These are phyloP conservation scores for Diutina neorugosa DNA, from an alignment of 1,139 yeast species.

Conservation along the genomic window DNA sequence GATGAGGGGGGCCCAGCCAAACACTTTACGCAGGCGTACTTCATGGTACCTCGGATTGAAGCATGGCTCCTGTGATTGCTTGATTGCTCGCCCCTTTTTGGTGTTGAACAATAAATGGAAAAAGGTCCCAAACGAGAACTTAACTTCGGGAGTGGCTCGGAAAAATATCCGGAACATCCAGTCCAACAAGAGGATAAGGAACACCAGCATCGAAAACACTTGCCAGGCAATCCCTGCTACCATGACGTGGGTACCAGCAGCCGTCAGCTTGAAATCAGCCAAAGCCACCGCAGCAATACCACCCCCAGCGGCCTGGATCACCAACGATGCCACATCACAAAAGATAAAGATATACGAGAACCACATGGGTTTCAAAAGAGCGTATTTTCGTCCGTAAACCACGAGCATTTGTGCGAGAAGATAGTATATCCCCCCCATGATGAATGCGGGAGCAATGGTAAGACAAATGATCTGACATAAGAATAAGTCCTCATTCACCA, in stretches of 20 bases:
- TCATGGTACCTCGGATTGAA: slow-evolving; percentile 11
- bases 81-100: slow-evolving; percentile 10
- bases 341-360: slow-evolving; percentile 23
- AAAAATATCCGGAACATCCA: slow-evolving; percentile 11
- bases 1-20: slow-evolving; percentile 16
- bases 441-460: slow-evolving; percentile 28
- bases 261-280: slow-evolving; percentile 6
- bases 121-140: slow-evolving; percentile 8
- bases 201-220: slow-evolving; percentile 3
- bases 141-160: slow-evolving; percentile 10
- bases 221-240: slow-evolving; percentile 3
- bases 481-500: slow-evolving; percentile 13
- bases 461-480: slow-evolving; percentile 23
- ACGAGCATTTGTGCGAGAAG: slow-evolving; percentile 23
- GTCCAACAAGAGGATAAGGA: not conserved
- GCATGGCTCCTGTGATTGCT: slow-evolving; percentile 4
- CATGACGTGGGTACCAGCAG: slow-evolving; percentile 1
- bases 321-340: slow-evolving; percentile 21
- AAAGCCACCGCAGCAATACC: slow-evolving; percentile 20
- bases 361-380: slow-evolving; percentile 20
- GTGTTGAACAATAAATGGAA: slow-evolving; percentile 15
- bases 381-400: slow-evolving; percentile 16
- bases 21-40: slow-evolving; percentile 11
- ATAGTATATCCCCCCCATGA: slow-evolving; percentile 29
- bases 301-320: slow-evolving; percentile 28